Evolutionary conservation across 2,329 filamentous ascomycete genomes (phyloP).

Genomic region (Fusarium sp.): DNA sequence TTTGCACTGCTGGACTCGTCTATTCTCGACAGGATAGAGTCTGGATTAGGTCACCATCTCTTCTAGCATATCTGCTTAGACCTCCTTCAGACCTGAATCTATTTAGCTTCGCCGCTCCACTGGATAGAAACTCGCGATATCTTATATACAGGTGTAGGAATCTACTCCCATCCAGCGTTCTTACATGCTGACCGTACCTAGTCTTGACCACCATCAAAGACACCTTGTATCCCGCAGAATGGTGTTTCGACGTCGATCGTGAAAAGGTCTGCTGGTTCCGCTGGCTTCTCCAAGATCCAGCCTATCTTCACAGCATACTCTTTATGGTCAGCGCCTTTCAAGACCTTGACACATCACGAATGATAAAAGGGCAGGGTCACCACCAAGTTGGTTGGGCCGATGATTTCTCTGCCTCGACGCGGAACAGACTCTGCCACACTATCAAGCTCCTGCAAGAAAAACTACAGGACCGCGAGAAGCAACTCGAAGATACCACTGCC

Average conservation of each 20-base stretch:
- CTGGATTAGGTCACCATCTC: constrained; percentile 32
- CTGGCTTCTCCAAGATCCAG: constrained; percentile 45
- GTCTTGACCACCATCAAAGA: constrained; percentile 46
- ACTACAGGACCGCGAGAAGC: constrained; percentile 22
- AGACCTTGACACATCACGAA: constrained; percentile 20
- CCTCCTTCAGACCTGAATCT: constrained; percentile 34
- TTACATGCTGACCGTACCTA: constrained; percentile 8
- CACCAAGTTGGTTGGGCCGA: not conserved
- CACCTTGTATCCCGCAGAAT: constrained; percentile 46
- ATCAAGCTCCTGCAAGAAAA: constrained; percentile 36
- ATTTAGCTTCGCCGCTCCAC: constrained; percentile 36
- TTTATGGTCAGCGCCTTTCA: constrained; percentile 43
- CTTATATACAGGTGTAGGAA: constrained; percentile 36
- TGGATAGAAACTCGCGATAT: constrained; percentile 20
- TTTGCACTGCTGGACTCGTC: constrained; percentile 15
- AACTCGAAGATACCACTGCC: constrained; percentile 35
- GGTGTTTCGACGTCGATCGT: constrained; percentile 42
- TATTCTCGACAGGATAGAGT: constrained; percentile 10
- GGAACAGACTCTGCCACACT: constrained; percentile 23
- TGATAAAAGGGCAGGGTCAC: not conserved
- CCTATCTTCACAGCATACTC: constrained; percentile 43
- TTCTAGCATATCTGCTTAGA: constrained; percentile 18
- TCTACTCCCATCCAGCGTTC: accelerated
- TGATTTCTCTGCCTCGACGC: constrained; percentile 27
- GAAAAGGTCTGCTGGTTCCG: constrained; percentile 44